Evolutionary conservation across 805 yeast genomes (phyloP).

Genomic region (Pichia kluyveri): DNA sequence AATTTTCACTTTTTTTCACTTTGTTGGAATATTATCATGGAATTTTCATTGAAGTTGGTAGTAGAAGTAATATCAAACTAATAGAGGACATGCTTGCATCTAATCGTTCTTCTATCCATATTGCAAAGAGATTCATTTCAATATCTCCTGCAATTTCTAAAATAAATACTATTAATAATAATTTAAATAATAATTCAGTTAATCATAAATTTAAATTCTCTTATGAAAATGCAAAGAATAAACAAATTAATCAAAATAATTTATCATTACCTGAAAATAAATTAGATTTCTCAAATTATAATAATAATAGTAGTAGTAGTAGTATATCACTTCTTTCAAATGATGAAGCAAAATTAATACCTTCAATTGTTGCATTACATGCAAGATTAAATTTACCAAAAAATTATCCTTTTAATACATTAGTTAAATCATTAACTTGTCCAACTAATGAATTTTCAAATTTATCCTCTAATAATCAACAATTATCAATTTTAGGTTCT

Average conservation of each 20-base stretch:
- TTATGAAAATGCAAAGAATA: conserved; percentile 21
- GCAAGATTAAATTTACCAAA: conserved; percentile 61
- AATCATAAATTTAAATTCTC: conserved; percentile 18
- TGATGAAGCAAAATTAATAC: conserved; percentile 50
- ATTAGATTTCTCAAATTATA: conserved; percentile 26
- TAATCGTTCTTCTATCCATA: background rate
- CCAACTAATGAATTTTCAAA: conserved; percentile 34
- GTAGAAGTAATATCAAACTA: too few relatives aligned
- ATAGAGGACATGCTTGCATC: background rate
- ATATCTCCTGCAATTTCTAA: conserved; percentile 9
- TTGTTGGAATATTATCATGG: too few relatives aligned
- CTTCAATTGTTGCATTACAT: conserved; percentile 72
- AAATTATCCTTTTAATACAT: conserved; percentile 48
- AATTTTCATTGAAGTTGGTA: too few relatives aligned
- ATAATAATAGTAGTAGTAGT: conserved; percentile 14
- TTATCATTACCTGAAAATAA: conserved; percentile 15
- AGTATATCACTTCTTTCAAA: conserved; percentile 23
- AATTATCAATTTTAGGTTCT: conserved; percentile 76
- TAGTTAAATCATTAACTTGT: conserved; percentile 77
- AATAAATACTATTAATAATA: too few relatives aligned
- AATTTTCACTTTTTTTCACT: too few relatives aligned
- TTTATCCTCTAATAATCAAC: conserved; percentile 46
- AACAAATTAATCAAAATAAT: conserved; percentile 9
- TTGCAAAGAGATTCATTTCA: conserved; percentile 3
- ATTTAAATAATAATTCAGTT: conserved; percentile 1